A percentile compares a stretch with the other conserved stretches of the same genome.
Evolutionary conservation across 2,329 filamentous ascomycete species (phyloP).

Genomic region (Cercospora canescens): DNA sequence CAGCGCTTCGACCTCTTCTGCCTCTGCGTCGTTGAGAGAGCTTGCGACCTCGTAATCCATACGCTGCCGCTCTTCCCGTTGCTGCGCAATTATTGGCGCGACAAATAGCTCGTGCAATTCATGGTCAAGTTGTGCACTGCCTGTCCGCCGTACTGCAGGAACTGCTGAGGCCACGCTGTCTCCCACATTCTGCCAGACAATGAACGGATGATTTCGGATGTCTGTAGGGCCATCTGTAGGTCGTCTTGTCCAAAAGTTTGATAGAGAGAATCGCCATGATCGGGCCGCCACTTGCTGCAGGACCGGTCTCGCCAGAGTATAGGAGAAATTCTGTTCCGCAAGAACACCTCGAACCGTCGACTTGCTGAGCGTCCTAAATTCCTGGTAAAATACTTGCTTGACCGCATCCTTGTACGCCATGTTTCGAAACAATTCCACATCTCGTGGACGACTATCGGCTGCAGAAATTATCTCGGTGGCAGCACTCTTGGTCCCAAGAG

Average conservation of each 20-base stretch:
- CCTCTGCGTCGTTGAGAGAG: conserved; percentile 51
- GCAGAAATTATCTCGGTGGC: neutral
- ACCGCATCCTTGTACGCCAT: conserved; percentile 68
- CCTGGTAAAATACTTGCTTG: conserved; percentile 65
- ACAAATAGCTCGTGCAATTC: conserved; percentile 51
- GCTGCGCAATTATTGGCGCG: conserved; percentile 42
- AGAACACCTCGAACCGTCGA: conserved; percentile 77
- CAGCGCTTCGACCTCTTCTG: conserved; percentile 47
- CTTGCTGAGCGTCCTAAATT: conserved; percentile 73
- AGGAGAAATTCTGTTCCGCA: conserved; percentile 78
- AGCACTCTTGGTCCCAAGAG: neutral
- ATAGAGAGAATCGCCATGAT: conserved; percentile 76
- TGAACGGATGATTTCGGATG: conserved; percentile 54
- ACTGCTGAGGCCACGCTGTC: conserved; percentile 51
- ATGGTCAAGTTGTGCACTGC: conserved; percentile 56
- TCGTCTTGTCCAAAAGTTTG: conserved; percentile 67
- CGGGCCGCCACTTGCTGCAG: conserved; percentile 68
- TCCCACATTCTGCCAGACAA: conserved; percentile 58
- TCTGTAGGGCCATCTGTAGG: conserved; percentile 44
- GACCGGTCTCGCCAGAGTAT: conserved; percentile 68
- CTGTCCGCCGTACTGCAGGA: conserved; percentile 66
- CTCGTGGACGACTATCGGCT: conserved; percentile 44
- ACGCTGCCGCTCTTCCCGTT: conserved; percentile 40
- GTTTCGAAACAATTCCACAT: conserved; percentile 67
- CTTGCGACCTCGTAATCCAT: conserved; percentile 45